phyloP scores from a whole-genome alignment of 179 eudicot species.

The Patellifolia procumbens region DNA sequence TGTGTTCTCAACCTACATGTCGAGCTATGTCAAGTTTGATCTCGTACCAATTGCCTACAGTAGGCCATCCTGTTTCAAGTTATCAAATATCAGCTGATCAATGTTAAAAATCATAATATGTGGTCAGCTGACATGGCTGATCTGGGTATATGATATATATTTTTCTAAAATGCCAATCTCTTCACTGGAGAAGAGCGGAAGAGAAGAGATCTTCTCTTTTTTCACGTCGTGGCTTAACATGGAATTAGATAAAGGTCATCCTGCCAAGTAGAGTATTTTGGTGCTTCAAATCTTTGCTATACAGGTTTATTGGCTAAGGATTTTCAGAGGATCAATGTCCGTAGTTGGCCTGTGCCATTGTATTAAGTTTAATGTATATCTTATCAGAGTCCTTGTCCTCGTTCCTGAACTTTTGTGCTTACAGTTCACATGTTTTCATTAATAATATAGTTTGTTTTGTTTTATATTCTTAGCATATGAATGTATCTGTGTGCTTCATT shows the following conservation, averaged over 20 bases:
- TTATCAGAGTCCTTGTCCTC: not conserved
- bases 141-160: not conserved
- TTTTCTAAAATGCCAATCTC: not conserved
- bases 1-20: not conserved
- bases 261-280: not conserved
- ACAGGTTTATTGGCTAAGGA: not conserved
- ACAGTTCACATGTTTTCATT: not conserved
- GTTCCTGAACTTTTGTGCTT: not conserved
- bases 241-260: not conserved
- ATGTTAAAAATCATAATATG: not conserved
- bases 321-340: not conserved
- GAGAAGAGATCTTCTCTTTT: not conserved
- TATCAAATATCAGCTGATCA: not conserved
- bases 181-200: not conserved
- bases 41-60: not conserved
- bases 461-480: not conserved
- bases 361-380: not conserved
- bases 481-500: not conserved
- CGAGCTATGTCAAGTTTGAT: not conserved
- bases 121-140: not conserved
- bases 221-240: not conserved
- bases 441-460: not conserved
- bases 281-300: not conserved
- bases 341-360: not conserved
- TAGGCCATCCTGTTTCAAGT: not conserved